phyloP scores from a whole-genome alignment of 1,284 basidiomycete species.

The Ceratobasidium theobromae region DNA sequence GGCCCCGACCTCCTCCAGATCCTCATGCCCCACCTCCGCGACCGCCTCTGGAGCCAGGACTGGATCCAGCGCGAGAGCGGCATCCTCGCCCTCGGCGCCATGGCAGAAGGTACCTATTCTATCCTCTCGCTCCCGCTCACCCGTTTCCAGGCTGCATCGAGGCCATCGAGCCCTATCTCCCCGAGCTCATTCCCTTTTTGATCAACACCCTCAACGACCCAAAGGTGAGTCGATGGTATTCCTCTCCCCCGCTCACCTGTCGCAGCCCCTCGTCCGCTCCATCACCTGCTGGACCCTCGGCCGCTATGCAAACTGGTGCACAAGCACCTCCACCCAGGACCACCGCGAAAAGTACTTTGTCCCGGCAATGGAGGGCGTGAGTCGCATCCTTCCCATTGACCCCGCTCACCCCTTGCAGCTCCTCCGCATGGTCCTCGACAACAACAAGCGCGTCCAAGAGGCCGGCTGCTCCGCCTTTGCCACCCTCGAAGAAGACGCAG shows the following conservation, averaged over 20 bases:
- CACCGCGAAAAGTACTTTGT: constrained; percentile 91
- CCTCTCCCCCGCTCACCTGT: not conserved
- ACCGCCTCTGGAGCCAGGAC: constrained; percentile 89
- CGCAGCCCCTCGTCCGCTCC: constrained; percentile 89
- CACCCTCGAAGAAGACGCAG: constrained; percentile 97
- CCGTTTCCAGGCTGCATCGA: constrained; percentile 82
- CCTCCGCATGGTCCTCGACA: constrained; percentile 96
- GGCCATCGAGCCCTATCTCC: constrained; percentile 91
- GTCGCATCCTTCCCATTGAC: constrained; percentile 43
- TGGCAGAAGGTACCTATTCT: constrained; percentile 80
- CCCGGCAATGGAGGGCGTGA: constrained; percentile 95
- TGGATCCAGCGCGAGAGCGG: constrained; percentile 97
- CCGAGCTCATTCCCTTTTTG: constrained; percentile 89
- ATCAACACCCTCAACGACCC: constrained; percentile 88
- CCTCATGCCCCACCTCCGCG: constrained; percentile 86
- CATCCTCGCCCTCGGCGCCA: constrained; percentile 93
- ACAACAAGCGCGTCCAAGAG: constrained; percentile 99
- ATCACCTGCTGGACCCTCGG: constrained; percentile 99
- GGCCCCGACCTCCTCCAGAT: constrained; percentile 85
- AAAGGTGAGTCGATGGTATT: constrained; percentile 59
- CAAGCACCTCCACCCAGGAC: constrained; percentile 76
- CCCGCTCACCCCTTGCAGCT: constrained; percentile 54
- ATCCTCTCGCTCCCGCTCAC: constrained; percentile 19
- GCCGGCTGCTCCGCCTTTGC: constrained; percentile 99
- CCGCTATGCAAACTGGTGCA: constrained; percentile 97